Evolutionary conservation across 2,329 filamentous ascomycete species (phyloP).

Genomic region (Pseudogymnoascus sp.): DNA sequence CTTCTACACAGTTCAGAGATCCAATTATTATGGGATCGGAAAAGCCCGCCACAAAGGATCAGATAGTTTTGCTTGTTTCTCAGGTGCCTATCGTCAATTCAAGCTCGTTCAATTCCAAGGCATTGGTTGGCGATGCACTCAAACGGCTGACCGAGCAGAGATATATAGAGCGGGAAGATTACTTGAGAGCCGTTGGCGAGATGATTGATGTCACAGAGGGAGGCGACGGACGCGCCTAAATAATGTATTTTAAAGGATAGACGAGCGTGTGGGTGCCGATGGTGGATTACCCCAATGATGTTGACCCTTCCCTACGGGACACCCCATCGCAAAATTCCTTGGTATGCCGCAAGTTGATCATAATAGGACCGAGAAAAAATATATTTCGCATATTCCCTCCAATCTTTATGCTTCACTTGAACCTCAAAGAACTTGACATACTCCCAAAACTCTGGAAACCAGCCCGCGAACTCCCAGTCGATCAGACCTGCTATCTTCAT

Average conservation of each 20-base stretch:
- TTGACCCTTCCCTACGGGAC: not conserved
- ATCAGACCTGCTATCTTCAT: constrained; percentile 20
- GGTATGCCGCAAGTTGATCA: not conserved
- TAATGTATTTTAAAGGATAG: not conserved
- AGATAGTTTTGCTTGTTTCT: not conserved
- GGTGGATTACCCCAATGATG: not conserved
- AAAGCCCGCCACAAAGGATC: not conserved
- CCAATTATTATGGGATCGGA: not conserved
- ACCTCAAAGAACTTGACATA: constrained; percentile 11
- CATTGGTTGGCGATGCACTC: not conserved
- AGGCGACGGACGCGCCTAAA: not conserved
- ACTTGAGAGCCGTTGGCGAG: not conserved
- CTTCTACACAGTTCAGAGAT: not conserved
- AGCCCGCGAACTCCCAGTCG: constrained; percentile 15
- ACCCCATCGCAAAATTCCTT: not conserved
- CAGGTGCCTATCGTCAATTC: not conserved
- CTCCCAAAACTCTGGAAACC: constrained; percentile 15
- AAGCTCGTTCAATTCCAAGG: not conserved
- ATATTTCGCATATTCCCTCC: not conserved
- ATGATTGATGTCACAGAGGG: not conserved
- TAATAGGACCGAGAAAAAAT: not conserved
- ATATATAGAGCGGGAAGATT: not conserved
- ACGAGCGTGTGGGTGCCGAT: not conserved
- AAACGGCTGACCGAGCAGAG: not conserved
- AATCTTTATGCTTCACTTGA: not conserved